Evolutionary conservation across 108 stramenopile species (phyloP).

Genomic region (Cyclotella baltica): DNA sequence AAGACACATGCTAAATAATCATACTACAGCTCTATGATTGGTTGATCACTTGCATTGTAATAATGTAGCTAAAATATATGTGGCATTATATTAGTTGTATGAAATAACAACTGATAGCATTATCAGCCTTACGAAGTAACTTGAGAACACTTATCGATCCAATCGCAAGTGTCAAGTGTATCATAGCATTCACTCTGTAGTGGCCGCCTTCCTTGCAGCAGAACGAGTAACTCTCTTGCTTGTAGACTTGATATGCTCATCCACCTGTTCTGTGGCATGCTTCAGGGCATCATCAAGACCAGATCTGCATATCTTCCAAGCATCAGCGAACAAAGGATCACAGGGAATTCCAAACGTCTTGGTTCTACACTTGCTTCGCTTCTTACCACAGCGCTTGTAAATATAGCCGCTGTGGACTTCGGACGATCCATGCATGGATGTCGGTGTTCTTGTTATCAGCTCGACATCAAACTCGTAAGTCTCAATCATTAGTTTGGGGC

Average conservation of each 20-base stretch:
- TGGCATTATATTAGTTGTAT: background rate
- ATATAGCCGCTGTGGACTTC: slow-evolving; percentile 86
- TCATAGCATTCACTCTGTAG: background rate
- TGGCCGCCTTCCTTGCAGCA: slow-evolving; percentile 1
- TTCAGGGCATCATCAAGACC: slow-evolving; percentile 52
- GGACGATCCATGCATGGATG: slow-evolving; percentile 90
- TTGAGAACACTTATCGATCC: too few relatives aligned
- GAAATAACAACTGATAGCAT: background rate
- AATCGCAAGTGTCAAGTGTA: background rate
- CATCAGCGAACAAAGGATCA: slow-evolving; percentile 69
- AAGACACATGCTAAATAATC: too few relatives aligned
- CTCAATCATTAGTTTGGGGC: slow-evolving; percentile 74
- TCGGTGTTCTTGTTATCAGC: slow-evolving; percentile 65
- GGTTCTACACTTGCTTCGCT: slow-evolving; percentile 2
- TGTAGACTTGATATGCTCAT: slow-evolving; percentile 45
- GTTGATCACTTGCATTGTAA: too few relatives aligned
- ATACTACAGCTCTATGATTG: too few relatives aligned
- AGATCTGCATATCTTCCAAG: slow-evolving; percentile 55
- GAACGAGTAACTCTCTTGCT: slow-evolving; percentile 42
- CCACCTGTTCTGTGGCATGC: slow-evolving; percentile 43
- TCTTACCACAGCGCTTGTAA: slow-evolving; percentile 60
- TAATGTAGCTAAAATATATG: too few relatives aligned
- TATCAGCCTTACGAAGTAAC: background rate
- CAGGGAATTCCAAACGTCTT: slow-evolving; percentile 48
- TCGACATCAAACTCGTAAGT: slow-evolving; percentile 84